Conservation (phyloP, 2,329 filamentous ascomycete species). For the Botrytis tulipae region DNA sequence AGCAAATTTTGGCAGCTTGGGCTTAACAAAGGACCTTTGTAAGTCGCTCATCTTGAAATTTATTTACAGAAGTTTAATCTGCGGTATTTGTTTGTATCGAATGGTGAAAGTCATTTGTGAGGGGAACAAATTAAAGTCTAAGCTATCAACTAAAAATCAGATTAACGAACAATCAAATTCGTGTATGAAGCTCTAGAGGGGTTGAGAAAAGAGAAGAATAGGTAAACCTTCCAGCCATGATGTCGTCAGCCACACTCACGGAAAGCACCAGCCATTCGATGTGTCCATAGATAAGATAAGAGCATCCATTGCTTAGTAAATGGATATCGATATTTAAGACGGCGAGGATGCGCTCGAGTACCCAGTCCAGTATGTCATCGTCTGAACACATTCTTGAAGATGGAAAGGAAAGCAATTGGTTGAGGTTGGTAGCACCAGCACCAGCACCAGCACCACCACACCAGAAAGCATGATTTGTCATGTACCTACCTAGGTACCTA, state of each 20-base stretch:
- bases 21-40: constrained; percentile 74
- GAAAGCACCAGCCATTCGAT: neutral
- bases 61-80: neutral
- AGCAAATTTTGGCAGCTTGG: constrained; percentile 65
- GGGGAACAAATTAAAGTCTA: too few relatives aligned
- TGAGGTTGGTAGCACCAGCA: neutral
- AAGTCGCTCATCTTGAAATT: constrained; percentile 68
- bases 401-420: neutral
- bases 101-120: neutral
- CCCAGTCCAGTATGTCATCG: neutral
- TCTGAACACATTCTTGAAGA: neutral
- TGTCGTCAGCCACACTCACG: constrained; percentile 3
- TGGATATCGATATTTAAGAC: too few relatives aligned
- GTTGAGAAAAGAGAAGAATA: neutral
- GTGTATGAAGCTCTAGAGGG: neutral
- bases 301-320: constrained; percentile 1
- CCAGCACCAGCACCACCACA: too few relatives aligned
- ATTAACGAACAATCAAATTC: neutral
- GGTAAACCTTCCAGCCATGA: neutral
- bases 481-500: neutral
- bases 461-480: neutral
- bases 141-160: neutral
- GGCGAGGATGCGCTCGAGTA: neutral
- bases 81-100: neutral
- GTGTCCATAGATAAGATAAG: neutral